Conservation (phyloP, 2,329 filamentous ascomycete species). For the Bipolaris zeicola region DNA sequence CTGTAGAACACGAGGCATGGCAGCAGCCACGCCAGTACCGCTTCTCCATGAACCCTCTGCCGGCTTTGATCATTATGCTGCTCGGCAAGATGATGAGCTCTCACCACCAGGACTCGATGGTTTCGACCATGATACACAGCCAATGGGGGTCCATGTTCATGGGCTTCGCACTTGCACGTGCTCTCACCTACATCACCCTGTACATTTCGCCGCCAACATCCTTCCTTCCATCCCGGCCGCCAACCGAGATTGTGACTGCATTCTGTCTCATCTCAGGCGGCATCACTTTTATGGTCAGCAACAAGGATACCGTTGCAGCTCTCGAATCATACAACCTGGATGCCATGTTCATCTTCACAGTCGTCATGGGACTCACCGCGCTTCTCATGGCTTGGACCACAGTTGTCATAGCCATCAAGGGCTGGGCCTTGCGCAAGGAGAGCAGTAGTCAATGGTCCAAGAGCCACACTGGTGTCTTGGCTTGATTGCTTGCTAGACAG, state of each 20-base stretch:
- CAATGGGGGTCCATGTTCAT: slow-evolving; percentile 90
- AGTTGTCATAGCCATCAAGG: slow-evolving; percentile 79
- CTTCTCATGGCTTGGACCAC: slow-evolving; percentile 87
- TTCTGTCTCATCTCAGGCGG: slow-evolving; percentile 90
- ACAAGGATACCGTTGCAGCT: slow-evolving; percentile 74
- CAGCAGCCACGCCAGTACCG: slow-evolving; percentile 69
- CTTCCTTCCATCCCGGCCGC: slow-evolving; percentile 79
- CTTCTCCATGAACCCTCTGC: slow-evolving; percentile 85
- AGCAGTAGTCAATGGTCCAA: slow-evolving; percentile 32
- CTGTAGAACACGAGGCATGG: slow-evolving; percentile 52
- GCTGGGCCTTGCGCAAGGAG: slow-evolving; percentile 68
- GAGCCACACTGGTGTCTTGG: slow-evolving; percentile 33
- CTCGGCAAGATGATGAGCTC: slow-evolving; percentile 95
- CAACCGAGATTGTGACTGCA: slow-evolving; percentile 83
- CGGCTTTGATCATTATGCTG: slow-evolving; percentile 82
- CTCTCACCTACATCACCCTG: slow-evolving; percentile 76
- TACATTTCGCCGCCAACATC: slow-evolving; percentile 83
- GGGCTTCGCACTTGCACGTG: slow-evolving; percentile 78
- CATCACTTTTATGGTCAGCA: slow-evolving; percentile 89
- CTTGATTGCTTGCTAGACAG: slow-evolving; percentile 13
- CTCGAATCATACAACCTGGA: slow-evolving; percentile 80
- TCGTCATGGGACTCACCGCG: slow-evolving; percentile 81
- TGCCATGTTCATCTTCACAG: slow-evolving; percentile 91
- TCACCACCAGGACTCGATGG: slow-evolving; percentile 82
- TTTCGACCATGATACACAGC: slow-evolving; percentile 88